These are phyloP conservation scores for Candida sanyaensis DNA, from an alignment of 1,139 yeast species.

Conservation along the genomic window DNA sequence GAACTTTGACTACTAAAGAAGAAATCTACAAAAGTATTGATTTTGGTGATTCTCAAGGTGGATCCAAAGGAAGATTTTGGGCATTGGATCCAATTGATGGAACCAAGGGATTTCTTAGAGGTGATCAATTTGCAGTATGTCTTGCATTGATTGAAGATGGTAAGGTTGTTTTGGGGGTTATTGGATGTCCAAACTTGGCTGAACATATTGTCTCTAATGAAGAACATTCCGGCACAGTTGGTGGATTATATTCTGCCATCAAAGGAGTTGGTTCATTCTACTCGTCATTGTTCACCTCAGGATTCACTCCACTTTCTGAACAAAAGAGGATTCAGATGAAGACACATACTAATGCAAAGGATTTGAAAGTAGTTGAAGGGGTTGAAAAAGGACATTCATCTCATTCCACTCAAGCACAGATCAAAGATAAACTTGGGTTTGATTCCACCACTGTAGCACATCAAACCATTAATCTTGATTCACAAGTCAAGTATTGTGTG, in stretches of 20 bases:
- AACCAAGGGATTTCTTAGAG: conserved; percentile 92
- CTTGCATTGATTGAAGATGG: conserved; percentile 87
- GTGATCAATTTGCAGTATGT: conserved; percentile 97
- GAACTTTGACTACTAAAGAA: conserved; percentile 43
- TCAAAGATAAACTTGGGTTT: conserved; percentile 62
- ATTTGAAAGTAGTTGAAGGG: conserved; percentile 83
- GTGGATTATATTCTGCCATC: conserved; percentile 79
- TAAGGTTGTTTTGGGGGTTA: conserved; percentile 81
- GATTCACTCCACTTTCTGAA: conserved; percentile 37
- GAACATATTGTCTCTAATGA: conserved; percentile 45
- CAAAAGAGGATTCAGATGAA: conserved; percentile 46
- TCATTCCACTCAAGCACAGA: conserved; percentile 79
- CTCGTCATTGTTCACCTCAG: conserved; percentile 39
- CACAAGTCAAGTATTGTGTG: conserved; percentile 94
- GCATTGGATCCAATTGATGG: conserved; percentile 98
- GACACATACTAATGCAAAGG: conserved; percentile 39
- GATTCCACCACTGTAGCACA: conserved; percentile 41
- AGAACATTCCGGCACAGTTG: conserved; percentile 43
- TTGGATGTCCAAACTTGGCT: conserved; percentile 93
- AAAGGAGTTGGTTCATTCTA: conserved; percentile 73
- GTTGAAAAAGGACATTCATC: conserved; percentile 97
- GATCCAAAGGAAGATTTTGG: conserved; percentile 84
- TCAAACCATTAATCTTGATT: conserved; percentile 74
- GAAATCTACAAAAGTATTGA: conserved; percentile 71
- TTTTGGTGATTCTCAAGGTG: conserved; percentile 77